These are phyloP conservation scores for Sphagnum contortum DNA, from an alignment of 225 moss, liverwort and hornwort species.

Conservation along the genomic window DNA sequence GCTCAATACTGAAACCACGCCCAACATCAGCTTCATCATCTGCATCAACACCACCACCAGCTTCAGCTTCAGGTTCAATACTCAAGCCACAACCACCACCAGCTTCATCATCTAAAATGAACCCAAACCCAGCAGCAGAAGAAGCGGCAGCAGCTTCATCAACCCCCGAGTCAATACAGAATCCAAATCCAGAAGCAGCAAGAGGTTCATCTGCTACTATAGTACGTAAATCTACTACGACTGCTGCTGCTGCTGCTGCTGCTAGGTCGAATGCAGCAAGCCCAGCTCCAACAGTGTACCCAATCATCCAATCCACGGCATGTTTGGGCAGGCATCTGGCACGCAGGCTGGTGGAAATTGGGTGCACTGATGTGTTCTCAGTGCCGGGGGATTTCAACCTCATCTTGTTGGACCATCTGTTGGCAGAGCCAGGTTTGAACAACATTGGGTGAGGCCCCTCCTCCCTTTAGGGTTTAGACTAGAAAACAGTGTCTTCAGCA, in stretches of 20 bases:
- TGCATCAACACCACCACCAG: not conserved
- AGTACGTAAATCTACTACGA: not conserved
- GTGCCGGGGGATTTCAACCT: constrained; percentile 66
- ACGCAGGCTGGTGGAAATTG: constrained; percentile 54
- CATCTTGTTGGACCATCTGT: constrained; percentile 39
- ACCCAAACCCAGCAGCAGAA: no score
- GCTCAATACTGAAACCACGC: not conserved
- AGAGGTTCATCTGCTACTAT: no score
- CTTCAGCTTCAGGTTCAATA: not conserved
- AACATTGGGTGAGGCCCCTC: constrained; percentile 16
- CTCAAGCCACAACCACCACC: not conserved
- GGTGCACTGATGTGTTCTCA: constrained; percentile 45
- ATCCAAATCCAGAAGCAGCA: no score
- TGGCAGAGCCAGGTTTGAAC: constrained; percentile 51
- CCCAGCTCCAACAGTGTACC: constrained; percentile 13
- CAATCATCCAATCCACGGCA: constrained; percentile 47
- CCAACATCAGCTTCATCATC: not conserved
- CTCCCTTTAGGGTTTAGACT: no score
- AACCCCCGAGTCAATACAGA: no score
- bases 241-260: not conserved
- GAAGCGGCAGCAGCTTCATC: no score
- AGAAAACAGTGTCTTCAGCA: no score
- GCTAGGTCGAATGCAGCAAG: constrained; percentile 21
- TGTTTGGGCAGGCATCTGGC: constrained; percentile 57
- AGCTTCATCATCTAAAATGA: no score